Percentiles rank a stretch among this genome's conserved stretches.
Conservation (phyloP, 2,329 filamentous ascomycete genomes). For the Orbilia brochopaga region DNA sequence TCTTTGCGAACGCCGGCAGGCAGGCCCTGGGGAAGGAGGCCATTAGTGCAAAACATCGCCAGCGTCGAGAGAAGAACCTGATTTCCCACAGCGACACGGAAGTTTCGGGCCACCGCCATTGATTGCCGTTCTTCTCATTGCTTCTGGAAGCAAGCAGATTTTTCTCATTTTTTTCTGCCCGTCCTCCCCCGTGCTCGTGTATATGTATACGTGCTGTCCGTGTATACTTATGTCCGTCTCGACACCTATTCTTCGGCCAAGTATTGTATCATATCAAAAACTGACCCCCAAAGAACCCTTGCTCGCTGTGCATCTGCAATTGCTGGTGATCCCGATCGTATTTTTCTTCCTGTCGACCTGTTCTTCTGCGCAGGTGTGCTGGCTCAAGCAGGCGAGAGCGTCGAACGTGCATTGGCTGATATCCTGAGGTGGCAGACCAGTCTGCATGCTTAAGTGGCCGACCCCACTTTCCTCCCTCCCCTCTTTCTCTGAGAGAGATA, state of each 20-base stretch:
- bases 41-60: slow-evolving; percentile 52
- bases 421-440: slow-evolving; percentile 43
- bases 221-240: no score
- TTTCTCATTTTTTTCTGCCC: slow-evolving; percentile 13
- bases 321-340: slow-evolving; percentile 15
- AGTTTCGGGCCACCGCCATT: slow-evolving; percentile 37
- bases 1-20: no score
- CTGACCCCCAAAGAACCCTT: no score
- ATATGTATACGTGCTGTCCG: no score
- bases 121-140: background rate
- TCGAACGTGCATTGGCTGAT: slow-evolving; percentile 31
- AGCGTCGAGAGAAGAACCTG: slow-evolving; percentile 33
- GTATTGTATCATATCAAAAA: no score
- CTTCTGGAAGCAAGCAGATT: slow-evolving; percentile 7
- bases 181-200: background rate
- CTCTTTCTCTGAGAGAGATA: slow-evolving; percentile 35
- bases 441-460: slow-evolving; percentile 51
- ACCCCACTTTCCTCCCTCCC: slow-evolving; percentile 45
- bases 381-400: slow-evolving; percentile 47
- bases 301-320: background rate
- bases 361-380: slow-evolving; percentile 29
- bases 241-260: no score
- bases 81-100: slow-evolving; percentile 42
- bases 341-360: slow-evolving; percentile 29
- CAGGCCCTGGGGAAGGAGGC: slow-evolving; percentile 30